Conservation (phyloP, 768 basidiomycete genomes). For the Favolaschia claudopus region DNA sequence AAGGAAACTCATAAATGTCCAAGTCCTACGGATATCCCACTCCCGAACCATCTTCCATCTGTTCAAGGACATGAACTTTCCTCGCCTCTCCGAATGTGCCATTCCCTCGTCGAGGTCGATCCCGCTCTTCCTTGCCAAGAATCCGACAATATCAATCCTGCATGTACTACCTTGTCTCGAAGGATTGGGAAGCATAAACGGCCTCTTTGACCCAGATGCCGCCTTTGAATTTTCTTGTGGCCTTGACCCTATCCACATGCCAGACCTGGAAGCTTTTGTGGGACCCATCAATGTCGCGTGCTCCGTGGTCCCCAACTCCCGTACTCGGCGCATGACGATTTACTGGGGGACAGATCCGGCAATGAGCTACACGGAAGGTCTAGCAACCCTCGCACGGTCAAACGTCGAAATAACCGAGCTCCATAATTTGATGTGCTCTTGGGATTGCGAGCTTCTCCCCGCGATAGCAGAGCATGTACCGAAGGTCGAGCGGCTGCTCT, state of each 20-base stretch:
- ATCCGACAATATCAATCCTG: not conserved
- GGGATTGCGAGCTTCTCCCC: not conserved
- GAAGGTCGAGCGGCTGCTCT: not conserved
- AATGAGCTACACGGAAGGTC: not conserved
- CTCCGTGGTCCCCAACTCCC: constrained; percentile 1
- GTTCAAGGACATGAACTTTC: not conserved
- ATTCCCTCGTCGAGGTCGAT: not conserved
- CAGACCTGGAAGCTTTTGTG: not conserved
- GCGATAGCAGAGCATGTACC: not conserved
- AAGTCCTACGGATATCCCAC: not conserved
- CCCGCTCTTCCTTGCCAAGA: not conserved
- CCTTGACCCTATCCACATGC: not conserved
- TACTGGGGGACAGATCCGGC: not conserved
- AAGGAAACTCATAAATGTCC: not conserved
- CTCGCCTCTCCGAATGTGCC: not conserved
- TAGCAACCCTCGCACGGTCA: not conserved
- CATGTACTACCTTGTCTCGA: not conserved
- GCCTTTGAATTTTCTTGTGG: not conserved
- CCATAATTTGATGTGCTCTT: not conserved
- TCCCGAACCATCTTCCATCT: not conserved
- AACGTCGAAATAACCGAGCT: not conserved
- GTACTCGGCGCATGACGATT: not conserved
- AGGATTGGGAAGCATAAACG: not conserved
- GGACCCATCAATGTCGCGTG: not conserved
- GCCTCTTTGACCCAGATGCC: no score